These are phyloP conservation scores for Paraurostyla sp. DNA, from an alignment of 73 alveolate species.

Conservation along the genomic window DNA sequence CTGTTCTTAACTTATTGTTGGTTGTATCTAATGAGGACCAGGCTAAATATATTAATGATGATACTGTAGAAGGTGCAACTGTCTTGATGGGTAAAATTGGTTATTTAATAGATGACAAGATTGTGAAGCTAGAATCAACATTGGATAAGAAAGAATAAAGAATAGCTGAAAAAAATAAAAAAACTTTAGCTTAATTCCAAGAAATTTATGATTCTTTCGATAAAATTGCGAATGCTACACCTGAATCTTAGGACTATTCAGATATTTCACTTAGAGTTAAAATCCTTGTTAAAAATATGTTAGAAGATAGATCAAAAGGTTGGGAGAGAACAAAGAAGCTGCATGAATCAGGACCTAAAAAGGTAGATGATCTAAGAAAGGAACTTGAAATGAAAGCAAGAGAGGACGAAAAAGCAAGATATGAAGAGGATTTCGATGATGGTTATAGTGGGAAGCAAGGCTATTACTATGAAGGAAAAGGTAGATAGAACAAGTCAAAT, in stretches of 20 bases:
- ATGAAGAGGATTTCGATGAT: not conserved
- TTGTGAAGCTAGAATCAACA: not conserved
- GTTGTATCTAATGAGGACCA: not conserved
- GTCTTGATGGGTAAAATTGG: constrained; percentile 47
- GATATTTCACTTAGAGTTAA: constrained; percentile 5
- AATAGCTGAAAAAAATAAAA: not conserved
- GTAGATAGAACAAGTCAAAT: not conserved
- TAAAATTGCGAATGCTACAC: not conserved
- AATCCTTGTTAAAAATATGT: constrained; percentile 43
- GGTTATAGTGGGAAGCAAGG: not conserved
- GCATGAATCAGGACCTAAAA: constrained; percentile 31
- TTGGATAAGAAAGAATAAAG: not conserved
- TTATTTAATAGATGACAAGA: not conserved
- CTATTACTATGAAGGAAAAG: not conserved
- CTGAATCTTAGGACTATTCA: constrained; percentile 3
- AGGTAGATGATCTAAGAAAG: constrained; percentile 35
- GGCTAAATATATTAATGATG: constrained; percentile 8
- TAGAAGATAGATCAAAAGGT: constrained; percentile 8
- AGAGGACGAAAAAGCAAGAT: not conserved
- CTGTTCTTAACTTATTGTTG: constrained; percentile 10
- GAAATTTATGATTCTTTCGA: not conserved
- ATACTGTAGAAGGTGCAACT: constrained; percentile 39
- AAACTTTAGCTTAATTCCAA: not conserved
- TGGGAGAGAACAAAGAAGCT: constrained; percentile 50
- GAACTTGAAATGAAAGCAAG: not conserved